phyloP scores from a whole-genome alignment of 2,329 filamentous ascomycete species.

The Fusarium keratoplasticum region DNA sequence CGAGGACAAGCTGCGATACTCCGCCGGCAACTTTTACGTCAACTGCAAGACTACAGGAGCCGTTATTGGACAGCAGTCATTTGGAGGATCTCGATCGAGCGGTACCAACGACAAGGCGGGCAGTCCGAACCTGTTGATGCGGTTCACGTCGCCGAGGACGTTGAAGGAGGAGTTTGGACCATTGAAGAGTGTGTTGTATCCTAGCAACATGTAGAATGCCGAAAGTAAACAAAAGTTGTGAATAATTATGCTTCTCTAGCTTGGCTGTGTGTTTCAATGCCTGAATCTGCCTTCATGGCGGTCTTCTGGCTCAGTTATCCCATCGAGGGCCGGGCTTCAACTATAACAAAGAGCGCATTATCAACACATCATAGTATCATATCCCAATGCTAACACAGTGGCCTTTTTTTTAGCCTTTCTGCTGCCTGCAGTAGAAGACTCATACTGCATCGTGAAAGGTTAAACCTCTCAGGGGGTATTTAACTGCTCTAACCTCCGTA shows the following conservation, averaged over 20 bases:
- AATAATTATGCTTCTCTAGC: background rate
- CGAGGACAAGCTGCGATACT: slow-evolving; percentile 75
- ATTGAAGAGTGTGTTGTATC: slow-evolving; percentile 3
- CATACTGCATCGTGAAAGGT: too few relatives aligned
- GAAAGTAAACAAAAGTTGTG: background rate
- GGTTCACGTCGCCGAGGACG: slow-evolving; percentile 56
- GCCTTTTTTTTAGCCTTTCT: too few relatives aligned
- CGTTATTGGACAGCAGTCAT: slow-evolving; percentile 77
- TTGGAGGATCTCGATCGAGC: slow-evolving; percentile 74
- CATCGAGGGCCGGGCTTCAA: too few relatives aligned
- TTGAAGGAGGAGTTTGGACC: slow-evolving; percentile 12
- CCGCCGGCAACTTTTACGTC: slow-evolving; percentile 85
- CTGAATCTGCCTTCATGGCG: background rate
- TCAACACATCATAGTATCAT: too few relatives aligned
- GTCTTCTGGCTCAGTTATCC: too few relatives aligned
- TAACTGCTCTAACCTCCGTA: too few relatives aligned
- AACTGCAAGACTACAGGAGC: slow-evolving; percentile 82
- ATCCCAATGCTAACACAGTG: too few relatives aligned
- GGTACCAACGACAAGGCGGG: slow-evolving; percentile 80
- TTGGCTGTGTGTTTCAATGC: background rate
- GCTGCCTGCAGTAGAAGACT: too few relatives aligned
- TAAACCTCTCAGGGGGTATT: too few relatives aligned
- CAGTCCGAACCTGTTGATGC: slow-evolving; percentile 68
- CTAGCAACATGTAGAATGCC: slow-evolving; percentile 3
- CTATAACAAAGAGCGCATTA: too few relatives aligned